Conservation (phyloP, 73 alveolate species). For the Paramecium sexaurelia region DNA sequence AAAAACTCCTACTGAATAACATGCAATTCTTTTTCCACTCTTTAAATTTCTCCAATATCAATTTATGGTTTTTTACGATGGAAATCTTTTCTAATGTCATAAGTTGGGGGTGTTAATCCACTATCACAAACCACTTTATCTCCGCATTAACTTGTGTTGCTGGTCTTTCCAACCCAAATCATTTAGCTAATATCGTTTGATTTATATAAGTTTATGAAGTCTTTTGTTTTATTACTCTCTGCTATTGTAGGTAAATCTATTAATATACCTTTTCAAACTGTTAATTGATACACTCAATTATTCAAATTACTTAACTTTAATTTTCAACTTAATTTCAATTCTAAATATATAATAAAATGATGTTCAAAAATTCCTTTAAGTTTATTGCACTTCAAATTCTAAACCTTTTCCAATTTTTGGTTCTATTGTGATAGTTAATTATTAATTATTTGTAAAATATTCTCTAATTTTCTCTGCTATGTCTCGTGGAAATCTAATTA, state of each 20-base stretch:
- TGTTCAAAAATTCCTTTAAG: no score
- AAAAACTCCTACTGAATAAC: not conserved
- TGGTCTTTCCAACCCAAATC: conserved; percentile 46
- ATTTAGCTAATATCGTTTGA: conserved; percentile 38
- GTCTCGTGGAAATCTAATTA: not conserved
- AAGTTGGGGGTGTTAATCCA: conserved; percentile 59
- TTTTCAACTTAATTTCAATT: no score
- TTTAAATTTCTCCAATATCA: not conserved
- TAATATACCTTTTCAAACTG: not conserved
- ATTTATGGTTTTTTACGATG: conserved; percentile 17
- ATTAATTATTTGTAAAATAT: not conserved
- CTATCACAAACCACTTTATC: conserved; percentile 30
- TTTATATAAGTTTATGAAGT: conserved; percentile 8
- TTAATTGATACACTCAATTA: not conserved
- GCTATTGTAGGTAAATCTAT: conserved; percentile 48
- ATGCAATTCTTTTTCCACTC: conserved; percentile 44
- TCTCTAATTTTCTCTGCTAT: conserved; percentile 46
- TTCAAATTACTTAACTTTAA: no score
- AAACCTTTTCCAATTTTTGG: conserved; percentile 31
- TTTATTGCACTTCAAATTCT: no score
- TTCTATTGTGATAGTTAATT: conserved; percentile 1
- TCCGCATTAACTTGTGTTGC: not conserved
- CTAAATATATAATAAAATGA: no score
- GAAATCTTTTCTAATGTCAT: conserved; percentile 27
- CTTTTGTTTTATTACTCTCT: conserved; percentile 43